Conservation (phyloP, 805 yeast genomes). For the Suhomyces prunicola region DNA sequence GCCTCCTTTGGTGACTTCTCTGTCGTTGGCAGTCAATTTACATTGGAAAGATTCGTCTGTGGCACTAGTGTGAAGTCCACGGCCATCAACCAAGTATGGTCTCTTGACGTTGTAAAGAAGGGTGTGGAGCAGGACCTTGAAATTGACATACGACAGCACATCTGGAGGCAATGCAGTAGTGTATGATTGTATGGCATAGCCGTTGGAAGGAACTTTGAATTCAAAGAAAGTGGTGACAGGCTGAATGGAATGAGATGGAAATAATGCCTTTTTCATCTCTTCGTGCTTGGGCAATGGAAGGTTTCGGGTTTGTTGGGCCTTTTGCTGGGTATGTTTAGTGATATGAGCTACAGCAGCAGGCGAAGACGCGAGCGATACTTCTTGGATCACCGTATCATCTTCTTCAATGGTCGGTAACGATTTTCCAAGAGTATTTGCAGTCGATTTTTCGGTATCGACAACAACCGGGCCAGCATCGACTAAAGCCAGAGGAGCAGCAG, state of each 20-base stretch:
- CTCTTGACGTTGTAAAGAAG: constrained; percentile 29
- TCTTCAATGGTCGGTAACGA: constrained; percentile 23
- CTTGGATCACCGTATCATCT: constrained; percentile 35
- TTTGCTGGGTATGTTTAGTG: constrained; percentile 9
- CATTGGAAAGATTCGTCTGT: constrained; percentile 44
- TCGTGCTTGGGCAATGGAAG: constrained; percentile 24
- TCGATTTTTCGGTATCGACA: constrained; percentile 6
- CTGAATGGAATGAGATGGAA: constrained; percentile 28
- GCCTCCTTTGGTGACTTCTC: constrained; percentile 32
- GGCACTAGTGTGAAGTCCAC: constrained; percentile 26
- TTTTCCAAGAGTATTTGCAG: constrained; percentile 23
- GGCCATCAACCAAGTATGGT: constrained; percentile 32
- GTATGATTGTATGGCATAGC: constrained; percentile 38
- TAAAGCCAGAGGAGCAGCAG: neutral
- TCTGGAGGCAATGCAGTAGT: constrained; percentile 37
- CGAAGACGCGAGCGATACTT: constrained; percentile 34
- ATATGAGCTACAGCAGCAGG: constrained; percentile 9
- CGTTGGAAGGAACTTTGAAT: constrained; percentile 36
- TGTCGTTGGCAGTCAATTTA: constrained; percentile 36
- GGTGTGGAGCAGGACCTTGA: constrained; percentile 35
- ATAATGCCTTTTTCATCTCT: constrained; percentile 24
- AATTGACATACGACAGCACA: constrained; percentile 29
- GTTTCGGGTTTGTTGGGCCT: constrained; percentile 7
- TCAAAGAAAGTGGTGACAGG: constrained; percentile 34
- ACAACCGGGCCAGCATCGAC: neutral